phyloP scores from a whole-genome alignment of 2,329 filamentous ascomycete genomes.

The Fusarium euwallaceae region DNA sequence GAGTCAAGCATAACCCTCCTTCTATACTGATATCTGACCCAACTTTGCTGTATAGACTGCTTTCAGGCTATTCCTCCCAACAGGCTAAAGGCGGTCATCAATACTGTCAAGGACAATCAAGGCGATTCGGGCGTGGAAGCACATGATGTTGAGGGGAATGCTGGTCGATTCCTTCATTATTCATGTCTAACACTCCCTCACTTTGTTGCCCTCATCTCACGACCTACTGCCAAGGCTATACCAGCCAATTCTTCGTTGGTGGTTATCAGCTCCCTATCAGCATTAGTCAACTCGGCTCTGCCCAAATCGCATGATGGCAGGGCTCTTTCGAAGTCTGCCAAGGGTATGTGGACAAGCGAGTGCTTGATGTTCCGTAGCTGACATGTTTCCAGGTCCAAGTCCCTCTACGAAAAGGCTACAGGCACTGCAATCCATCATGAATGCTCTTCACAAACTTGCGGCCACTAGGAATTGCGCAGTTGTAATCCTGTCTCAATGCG shows the following conservation, averaged over 20 bases:
- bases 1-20: constrained; percentile 21
- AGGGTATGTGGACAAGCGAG: constrained; percentile 50
- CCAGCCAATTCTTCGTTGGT: constrained; percentile 74
- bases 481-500: constrained; percentile 82
- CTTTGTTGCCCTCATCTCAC: constrained; percentile 79
- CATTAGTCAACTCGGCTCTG: constrained; percentile 81
- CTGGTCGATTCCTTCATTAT: constrained; percentile 61
- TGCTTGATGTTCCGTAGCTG: constrained; percentile 10
- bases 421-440: constrained; percentile 73
- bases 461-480: constrained; percentile 79
- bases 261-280: constrained; percentile 83
- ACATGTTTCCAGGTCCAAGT: constrained; percentile 50
- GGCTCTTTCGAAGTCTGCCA: constrained; percentile 54
- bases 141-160: constrained; percentile 35
- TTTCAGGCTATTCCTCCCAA: constrained; percentile 56
- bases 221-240: constrained; percentile 74
- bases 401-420: constrained; percentile 61
- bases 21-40: constrained; percentile 12
- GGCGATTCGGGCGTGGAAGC: constrained; percentile 15
- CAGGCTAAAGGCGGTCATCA: constrained; percentile 47
- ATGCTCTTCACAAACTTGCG: constrained; percentile 80
- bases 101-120: constrained; percentile 27
- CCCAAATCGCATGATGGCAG: constrained; percentile 67
- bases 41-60: constrained; percentile 55
- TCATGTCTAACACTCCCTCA: constrained; percentile 74